A percentile compares a stretch with the other conserved stretches of the same genome.
These are phyloP conservation scores for Candida dubliniensis DNA, from an alignment of 1,139 yeast species.

Conservation along the genomic window DNA sequence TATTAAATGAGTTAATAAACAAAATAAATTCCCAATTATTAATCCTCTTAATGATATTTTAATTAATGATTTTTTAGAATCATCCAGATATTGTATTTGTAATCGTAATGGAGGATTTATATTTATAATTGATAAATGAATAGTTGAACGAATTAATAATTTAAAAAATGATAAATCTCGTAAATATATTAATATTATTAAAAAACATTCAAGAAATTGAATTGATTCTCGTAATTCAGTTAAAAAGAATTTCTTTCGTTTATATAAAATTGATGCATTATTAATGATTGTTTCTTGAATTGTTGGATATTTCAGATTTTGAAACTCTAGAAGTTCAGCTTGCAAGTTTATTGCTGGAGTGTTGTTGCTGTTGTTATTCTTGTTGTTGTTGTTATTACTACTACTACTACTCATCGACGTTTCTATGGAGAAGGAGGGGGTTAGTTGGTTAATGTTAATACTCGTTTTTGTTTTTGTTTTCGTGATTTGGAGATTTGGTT, in stretches of 20 bases:
- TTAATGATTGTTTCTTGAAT: conserved; percentile 37
- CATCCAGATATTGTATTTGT: conserved; percentile 22
- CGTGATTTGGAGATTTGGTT: too few relatives aligned
- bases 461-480: too few relatives aligned
- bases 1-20: conserved; percentile 28
- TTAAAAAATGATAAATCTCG: conserved; percentile 36
- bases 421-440: too few relatives aligned
- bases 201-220: conserved; percentile 29
- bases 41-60: conserved; percentile 29
- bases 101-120: conserved; percentile 22
- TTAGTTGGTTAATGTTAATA: too few relatives aligned
- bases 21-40: conserved; percentile 25
- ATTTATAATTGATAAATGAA: conserved; percentile 32
- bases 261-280: conserved; percentile 38
- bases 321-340: conserved; percentile 27
- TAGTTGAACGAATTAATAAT: conserved; percentile 26
- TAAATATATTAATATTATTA: conserved; percentile 34
- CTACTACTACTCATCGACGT: too few relatives aligned
- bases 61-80: conserved; percentile 27
- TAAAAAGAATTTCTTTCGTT: conserved; percentile 41
- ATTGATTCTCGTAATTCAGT: conserved; percentile 33
- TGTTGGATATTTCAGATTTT: conserved; percentile 34
- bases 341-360: background rate
- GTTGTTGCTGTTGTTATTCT: too few relatives aligned
- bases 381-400: too few relatives aligned